Evolutionary conservation across 2,329 filamentous ascomycete genomes (phyloP), one percentile per base, ranked within the genome.

Genomic region (Bipolaris oryzae): DNA sequence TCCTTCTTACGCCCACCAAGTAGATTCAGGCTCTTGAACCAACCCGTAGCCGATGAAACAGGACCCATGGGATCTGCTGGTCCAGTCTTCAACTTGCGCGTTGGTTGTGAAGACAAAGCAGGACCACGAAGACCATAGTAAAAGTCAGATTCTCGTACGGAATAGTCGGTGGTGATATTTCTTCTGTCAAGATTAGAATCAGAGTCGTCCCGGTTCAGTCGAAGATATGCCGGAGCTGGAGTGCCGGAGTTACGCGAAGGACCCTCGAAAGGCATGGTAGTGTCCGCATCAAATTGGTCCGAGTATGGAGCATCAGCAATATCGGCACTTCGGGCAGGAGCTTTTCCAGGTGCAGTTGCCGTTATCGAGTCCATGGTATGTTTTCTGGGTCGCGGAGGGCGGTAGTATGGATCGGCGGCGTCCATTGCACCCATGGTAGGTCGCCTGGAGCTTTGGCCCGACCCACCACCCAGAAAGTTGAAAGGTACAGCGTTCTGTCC

Each of bases 101-200:
- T 92, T 0, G 90, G 89, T 3, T 87, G 87, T 58, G 92, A 90
- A 1, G 92, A 90, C 11, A 98, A 79, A 1, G 94, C 92, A 18
- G 92, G 91, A 0, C 95, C 95, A 33, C 95, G 87, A 16, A 96
- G 90, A 9, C 92, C 90, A 69, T 99, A 98, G 77, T 98, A 98
- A 69, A 96, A 96, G 74, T 99, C 95, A 0, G 96, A 92, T 76
- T 99, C 95, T 53, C 95, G 89, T 0, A 94, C 95, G 1, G 93
- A 89, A 72, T 98, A 98, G 71, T 99, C 94, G 1, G 90, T 88
- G 43, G 51, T 53, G n/a, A 87, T 83, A 20, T 86, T 87, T 55
- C 77, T 80, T 55, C 74, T 74, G 48, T 83, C 80, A 7, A 82
- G 76, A 42, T 83, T 81, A n/a, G 83, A 79, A 55, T 87, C 84